Conservation (phyloP, 257 asterid genomes). For the Galeopsis tetrahit region DNA sequence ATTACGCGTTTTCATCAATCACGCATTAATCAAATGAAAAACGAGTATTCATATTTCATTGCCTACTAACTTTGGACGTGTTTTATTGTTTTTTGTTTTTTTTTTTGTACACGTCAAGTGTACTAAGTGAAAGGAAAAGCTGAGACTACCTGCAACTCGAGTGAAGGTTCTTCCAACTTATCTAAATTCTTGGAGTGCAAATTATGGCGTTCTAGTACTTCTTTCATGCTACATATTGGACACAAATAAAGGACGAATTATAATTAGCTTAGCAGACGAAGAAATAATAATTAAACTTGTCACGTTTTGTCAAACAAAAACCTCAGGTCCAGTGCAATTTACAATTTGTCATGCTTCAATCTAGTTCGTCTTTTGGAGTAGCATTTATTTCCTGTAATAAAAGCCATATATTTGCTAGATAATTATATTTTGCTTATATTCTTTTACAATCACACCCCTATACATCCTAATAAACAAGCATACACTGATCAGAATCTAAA, state of each 20-base stretch:
- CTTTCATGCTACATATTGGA: conserved; percentile 60
- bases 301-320: background rate
- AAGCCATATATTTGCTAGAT: background rate
- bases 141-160: conserved; percentile 68
- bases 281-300: background rate
- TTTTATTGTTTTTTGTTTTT: background rate
- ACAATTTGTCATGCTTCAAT: no score
- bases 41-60: no score
- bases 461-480: no score
- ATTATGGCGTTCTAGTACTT: conserved; percentile 71
- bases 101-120: no score
- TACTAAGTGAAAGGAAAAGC: background rate
- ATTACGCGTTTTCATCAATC: background rate
- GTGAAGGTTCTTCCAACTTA: conserved; percentile 77
- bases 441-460: no score
- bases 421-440: no score
- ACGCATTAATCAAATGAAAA: background rate
- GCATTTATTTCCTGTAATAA: background rate
- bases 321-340: background rate
- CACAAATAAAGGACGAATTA: background rate
- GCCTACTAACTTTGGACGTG: no score
- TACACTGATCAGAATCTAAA: no score
- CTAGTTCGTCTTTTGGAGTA: background rate
- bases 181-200: conserved; percentile 76
- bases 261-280: background rate